Percentiles rank a stretch among this genome's conserved stretches.
phyloP scores from a whole-genome alignment of 2,329 filamentous ascomycete genomes.

The Lasiodiplodia theobromae region DNA sequence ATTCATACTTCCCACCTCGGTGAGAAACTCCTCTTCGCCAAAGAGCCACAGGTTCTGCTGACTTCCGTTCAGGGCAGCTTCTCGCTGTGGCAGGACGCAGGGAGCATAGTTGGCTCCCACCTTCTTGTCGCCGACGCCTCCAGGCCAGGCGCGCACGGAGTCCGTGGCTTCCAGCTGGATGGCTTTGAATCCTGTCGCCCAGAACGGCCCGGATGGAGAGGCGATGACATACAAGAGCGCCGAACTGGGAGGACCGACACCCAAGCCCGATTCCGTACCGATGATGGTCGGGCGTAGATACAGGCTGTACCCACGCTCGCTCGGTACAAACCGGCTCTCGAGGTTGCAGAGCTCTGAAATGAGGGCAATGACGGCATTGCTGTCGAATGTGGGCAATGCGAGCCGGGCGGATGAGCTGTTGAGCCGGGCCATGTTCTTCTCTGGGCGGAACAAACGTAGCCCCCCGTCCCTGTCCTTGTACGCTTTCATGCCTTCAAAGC shows the following conservation, averaged over 20 bases:
- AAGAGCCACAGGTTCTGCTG: slow-evolving; percentile 99
- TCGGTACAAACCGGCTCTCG: slow-evolving; percentile 89
- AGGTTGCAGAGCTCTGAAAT: slow-evolving; percentile 80
- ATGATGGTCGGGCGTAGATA: slow-evolving; percentile 98
- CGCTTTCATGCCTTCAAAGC: slow-evolving; percentile 99
- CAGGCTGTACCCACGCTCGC: slow-evolving; percentile 83
- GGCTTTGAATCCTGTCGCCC: slow-evolving; percentile 97
- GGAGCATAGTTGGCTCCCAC: slow-evolving; percentile 98
- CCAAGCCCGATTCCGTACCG: slow-evolving; percentile 92
- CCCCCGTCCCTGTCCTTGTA: slow-evolving; percentile 85
- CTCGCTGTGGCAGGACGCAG: slow-evolving; percentile 93
- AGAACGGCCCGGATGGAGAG: slow-evolving; percentile 95
- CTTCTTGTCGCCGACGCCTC: slow-evolving; percentile 97
- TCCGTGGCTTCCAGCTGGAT: slow-evolving; percentile 94
- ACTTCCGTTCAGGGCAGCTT: slow-evolving; percentile 89
- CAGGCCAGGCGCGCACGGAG: slow-evolving; percentile 96
- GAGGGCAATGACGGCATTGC: slow-evolving; percentile 76
- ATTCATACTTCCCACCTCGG: slow-evolving; percentile 99
- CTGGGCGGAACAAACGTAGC: slow-evolving; percentile 88
- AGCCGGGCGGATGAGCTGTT: slow-evolving; percentile 93
- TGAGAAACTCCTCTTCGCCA: slow-evolving; percentile 92
- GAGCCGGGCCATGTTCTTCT: slow-evolving; percentile 94
- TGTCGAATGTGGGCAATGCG: slow-evolving; percentile 85
- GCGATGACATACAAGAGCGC: slow-evolving; percentile 95
- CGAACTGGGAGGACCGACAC: slow-evolving; percentile 88